Evolutionary conservation across 495 filamentous ascomycete species (phyloP), one percentile per base, ranked within the genome.

Genomic region (Staphylotrichum longicolle): DNA sequence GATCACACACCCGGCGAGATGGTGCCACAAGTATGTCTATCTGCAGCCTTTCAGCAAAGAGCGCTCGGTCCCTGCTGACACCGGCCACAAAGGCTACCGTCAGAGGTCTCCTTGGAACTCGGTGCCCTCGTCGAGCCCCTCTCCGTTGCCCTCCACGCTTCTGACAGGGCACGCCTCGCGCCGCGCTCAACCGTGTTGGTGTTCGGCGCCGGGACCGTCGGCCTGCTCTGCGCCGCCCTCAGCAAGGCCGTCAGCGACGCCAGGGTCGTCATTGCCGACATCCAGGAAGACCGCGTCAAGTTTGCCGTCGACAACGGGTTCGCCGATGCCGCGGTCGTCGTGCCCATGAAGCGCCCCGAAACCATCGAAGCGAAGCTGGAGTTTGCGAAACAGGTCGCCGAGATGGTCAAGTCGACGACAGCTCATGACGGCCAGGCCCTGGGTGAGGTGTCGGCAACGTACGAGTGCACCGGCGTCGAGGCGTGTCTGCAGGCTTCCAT

Each of bases 401-500:
- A 74, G 49, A 68, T 63, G 32, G 70, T 86, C n/a, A 76, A 78
- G 64, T 67, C 70, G 14, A 74, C 79, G 0, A 68, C 67, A 7
- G 62, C 73, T 27, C 20, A 27, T 0, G 54, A 66, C 4, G 77
- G 74, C 1, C 7, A 70, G 42, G 52, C 61, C 0, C 62, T 80
- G 0, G 82, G 83, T 0, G 89, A 91, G 58, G 86, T 92, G 7
- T 83, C 85, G 64, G 86, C 85, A 4, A 90, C 91, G n/a, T 96
- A 91, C 71, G 93, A 98, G 72, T 96, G 93, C 71, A 96, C 93
- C 0, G 93, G 93, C 34, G 91, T 92, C 4, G 91, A 93, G 52
- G 81, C 86, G 3, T 96, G 92, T 66, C 78, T 95, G 48, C 91
- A 96, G 72, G 84, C 88, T n/a, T 85, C 89, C 8, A 96, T 98